These are phyloP conservation scores for Boletus barrowsii DNA, from an alignment of 768 basidiomycete species.

Conservation along the genomic window DNA sequence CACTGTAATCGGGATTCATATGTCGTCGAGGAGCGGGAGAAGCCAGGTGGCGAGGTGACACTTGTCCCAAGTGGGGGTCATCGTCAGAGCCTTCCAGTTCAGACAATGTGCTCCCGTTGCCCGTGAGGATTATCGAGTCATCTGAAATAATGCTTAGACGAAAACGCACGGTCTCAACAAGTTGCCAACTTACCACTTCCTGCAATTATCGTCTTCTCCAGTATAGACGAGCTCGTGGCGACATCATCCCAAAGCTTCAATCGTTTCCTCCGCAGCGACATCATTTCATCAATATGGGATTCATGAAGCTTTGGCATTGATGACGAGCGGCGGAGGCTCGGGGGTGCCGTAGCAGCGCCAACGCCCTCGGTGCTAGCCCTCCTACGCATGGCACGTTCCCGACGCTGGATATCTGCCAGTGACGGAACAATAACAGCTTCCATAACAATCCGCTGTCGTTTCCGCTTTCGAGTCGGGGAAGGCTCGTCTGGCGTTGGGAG, in stretches of 20 bases:
- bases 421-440: slow-evolving; percentile 52
- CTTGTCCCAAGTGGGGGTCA: slow-evolving; percentile 59
- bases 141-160: slow-evolving; percentile 31
- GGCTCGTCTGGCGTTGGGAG: neutral
- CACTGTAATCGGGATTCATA: slow-evolving; percentile 38
- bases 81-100: slow-evolving; percentile 53
- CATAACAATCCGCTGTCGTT: slow-evolving; percentile 49
- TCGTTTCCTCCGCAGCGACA: slow-evolving; percentile 20
- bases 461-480: slow-evolving; percentile 29
- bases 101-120: neutral
- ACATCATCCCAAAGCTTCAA: slow-evolving; percentile 22
- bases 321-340: slow-evolving; percentile 24
- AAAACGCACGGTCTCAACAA: neutral
- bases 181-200: slow-evolving; percentile 30
- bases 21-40: slow-evolving; percentile 54
- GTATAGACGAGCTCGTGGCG: slow-evolving; percentile 9
- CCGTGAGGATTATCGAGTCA: slow-evolving; percentile 44
- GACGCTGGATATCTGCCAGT: slow-evolving; percentile 27
- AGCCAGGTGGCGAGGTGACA: slow-evolving; percentile 65
- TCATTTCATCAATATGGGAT: slow-evolving; percentile 11
- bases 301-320: slow-evolving; percentile 24
- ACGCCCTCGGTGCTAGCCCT: slow-evolving; percentile 17
- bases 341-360: slow-evolving; percentile 1
- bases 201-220: slow-evolving; percentile 32
- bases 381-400: slow-evolving; percentile 17